phyloP scores from a whole-genome alignment of 2,329 filamentous ascomycete species.

The Scolecobasidium constrictum region DNA sequence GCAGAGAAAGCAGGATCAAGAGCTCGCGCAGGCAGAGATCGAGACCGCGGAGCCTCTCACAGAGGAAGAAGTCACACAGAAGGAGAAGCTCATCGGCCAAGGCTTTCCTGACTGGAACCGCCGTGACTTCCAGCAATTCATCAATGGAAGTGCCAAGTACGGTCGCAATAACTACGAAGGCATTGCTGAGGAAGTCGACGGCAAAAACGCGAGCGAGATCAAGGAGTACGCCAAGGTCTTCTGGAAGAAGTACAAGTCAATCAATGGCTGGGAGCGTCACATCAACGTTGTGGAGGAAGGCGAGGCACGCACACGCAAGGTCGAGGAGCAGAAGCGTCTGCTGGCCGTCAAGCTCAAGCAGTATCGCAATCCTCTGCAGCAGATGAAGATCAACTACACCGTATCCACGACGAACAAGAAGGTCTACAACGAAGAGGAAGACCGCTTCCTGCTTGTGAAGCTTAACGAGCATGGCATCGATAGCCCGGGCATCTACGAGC shows the following conservation, averaged over 20 bases:
- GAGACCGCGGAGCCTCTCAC: slow-evolving; percentile 82
- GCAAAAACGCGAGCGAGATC: slow-evolving; percentile 75
- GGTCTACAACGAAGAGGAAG: slow-evolving; percentile 97
- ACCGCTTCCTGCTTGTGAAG: slow-evolving; percentile 87
- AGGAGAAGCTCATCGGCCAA: slow-evolving; percentile 66
- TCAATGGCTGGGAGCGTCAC: slow-evolving; percentile 80
- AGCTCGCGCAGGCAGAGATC: slow-evolving; percentile 81
- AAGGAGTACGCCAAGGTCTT: slow-evolving; percentile 89
- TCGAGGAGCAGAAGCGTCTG: slow-evolving; percentile 86
- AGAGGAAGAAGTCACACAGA: slow-evolving; percentile 81
- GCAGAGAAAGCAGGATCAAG: slow-evolving; percentile 77
- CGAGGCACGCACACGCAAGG: slow-evolving; percentile 79
- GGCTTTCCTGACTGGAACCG: slow-evolving; percentile 95
- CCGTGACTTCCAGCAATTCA: slow-evolving; percentile 94
- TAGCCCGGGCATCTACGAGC: slow-evolving; percentile 79
- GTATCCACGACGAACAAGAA: slow-evolving; percentile 99
- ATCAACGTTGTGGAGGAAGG: slow-evolving; percentile 84
- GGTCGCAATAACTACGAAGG: slow-evolving; percentile 75
- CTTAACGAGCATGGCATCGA: slow-evolving; percentile 89
- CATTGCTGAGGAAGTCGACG: slow-evolving; percentile 84
- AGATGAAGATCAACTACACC: slow-evolving; percentile 97
- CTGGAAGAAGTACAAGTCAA: slow-evolving; percentile 89
- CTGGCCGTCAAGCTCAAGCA: slow-evolving; percentile 90
- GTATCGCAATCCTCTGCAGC: slow-evolving; percentile 94
- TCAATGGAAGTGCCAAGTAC: slow-evolving; percentile 90